Base-by-base conservation (phyloP, 495 filamentous ascomycete genomes). In the Hypoxylon fuscum region DNA sequence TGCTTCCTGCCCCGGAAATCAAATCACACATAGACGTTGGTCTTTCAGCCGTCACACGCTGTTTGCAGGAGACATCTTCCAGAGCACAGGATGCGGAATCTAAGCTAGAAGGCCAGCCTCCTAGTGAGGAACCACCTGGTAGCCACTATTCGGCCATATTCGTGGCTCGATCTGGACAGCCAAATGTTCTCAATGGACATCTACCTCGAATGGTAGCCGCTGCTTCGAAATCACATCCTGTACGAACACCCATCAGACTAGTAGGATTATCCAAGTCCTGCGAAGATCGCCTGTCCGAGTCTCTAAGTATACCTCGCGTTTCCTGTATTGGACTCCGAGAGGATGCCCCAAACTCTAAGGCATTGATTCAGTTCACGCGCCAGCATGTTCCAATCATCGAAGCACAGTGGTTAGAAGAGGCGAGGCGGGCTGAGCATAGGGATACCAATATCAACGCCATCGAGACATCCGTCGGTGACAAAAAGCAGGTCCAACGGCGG, bases 201-300 rank as follows among this genome's bases (percentile, higher is more conserved):
- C 77, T 90, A 35, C 87, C 87, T 20, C 77, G 83, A 44, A 81
- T 88, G 66, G 74, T 81, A 6, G 74, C 74, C 18, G 73, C 80
- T 15, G 83, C 83, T 22, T 83, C 82, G 2, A 73, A 73, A n/a
- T 70, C 76, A 5, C 62, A 72, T 48, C 68, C 74, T 2, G 23
- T 52, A 0, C 62, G 67, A 11, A 69, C 75, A 7, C 57, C 81
- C 32, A 83, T 78, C 9, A 76, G 81, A 44, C 74, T 90, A 10
- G 77, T 89, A 18, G 75, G 82, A 2, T 77, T 90, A 34, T 79
- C 81, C 10, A 79, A 78, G 57, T 68, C 76, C 3, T 78, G 78
- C 23, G 85, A 85, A 60, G 72, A 77, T 17, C 74, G 77, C 12
- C 62, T 90, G 17, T 77, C 74, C 27, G 66, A 72, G 22, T 76